These are phyloP conservation scores for Raffaelea arxii DNA, from an alignment of 2,329 filamentous ascomycete genomes.

Conservation along the genomic window DNA sequence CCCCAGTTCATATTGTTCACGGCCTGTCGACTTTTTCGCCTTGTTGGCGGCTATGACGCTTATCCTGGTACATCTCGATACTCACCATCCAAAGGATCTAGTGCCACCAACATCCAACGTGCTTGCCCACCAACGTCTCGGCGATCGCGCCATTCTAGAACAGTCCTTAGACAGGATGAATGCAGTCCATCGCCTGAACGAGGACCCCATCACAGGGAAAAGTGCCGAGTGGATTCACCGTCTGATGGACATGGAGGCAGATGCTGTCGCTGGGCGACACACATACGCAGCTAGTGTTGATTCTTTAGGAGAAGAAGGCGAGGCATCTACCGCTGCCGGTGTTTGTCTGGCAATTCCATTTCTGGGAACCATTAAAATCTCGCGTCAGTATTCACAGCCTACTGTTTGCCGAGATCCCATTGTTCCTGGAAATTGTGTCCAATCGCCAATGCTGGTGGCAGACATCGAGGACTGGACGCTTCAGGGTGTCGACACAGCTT, in stretches of 20 bases:
- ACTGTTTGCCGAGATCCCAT: background rate
- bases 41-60: conserved; percentile 27
- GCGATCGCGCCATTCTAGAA: conserved; percentile 32
- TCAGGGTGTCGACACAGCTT: conserved; percentile 23
- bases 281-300: too few species aligned
- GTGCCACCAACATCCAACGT: conserved; percentile 12
- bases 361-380: conserved; percentile 28
- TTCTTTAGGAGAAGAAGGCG: too few species aligned
- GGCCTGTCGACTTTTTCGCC: conserved; percentile 30
- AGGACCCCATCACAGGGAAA: conserved; percentile 16
- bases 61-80: conserved; percentile 29
- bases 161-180: conserved; percentile 23
- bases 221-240: conserved; percentile 22
- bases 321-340: background rate
- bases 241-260: conserved; percentile 27
- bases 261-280: background rate
- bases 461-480: conserved; percentile 20
- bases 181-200: conserved; percentile 12
- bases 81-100: background rate
- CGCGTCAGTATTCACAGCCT: background rate
- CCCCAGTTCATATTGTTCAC: conserved; percentile 24
- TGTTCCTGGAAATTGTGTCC: too few species aligned
- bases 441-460: background rate
- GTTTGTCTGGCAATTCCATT: conserved; percentile 29
- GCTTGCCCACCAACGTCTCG: conserved; percentile 29